These are phyloP conservation scores for Quercus wislizeni DNA, from an alignment of 306 rosid species.

Conservation along the genomic window DNA sequence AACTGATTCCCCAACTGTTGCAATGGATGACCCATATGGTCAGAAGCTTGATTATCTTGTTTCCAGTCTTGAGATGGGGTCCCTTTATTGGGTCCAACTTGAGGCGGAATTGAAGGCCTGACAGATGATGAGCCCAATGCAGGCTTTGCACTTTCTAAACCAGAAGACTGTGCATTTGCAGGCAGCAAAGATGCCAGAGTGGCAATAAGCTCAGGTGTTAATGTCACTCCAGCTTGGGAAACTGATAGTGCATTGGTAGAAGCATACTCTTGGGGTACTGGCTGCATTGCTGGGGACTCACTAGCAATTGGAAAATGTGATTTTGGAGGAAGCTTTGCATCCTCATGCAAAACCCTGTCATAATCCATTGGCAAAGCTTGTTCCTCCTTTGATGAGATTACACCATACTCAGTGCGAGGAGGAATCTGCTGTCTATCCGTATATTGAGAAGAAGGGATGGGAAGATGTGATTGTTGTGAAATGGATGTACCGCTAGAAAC, in stretches of 20 bases:
- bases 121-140: constrained; percentile 42
- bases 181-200: constrained; percentile 79
- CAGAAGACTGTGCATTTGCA: constrained; percentile 57
- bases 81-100: constrained; percentile 40
- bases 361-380: constrained; percentile 55
- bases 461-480: constrained; percentile 53
- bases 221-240: constrained; percentile 73
- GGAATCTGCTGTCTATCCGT: constrained; percentile 61
- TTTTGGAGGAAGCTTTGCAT: constrained; percentile 55
- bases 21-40: constrained; percentile 51
- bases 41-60: constrained; percentile 69
- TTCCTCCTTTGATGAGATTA: constrained; percentile 59
- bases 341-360: constrained; percentile 59
- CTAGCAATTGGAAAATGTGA: constrained; percentile 45
- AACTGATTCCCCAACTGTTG: constrained; percentile 62
- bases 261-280: constrained; percentile 54
- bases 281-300: constrained; percentile 51
- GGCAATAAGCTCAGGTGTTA: constrained; percentile 97
- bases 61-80: constrained; percentile 71
- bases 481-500: constrained; percentile 42
- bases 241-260: constrained; percentile 39
- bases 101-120: constrained; percentile 57
- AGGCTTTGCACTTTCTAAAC: constrained; percentile 49
- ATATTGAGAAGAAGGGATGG: constrained; percentile 60
- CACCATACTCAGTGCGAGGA: constrained; percentile 57